Evolutionary conservation across 371 early-diverging fungal genomes (phyloP).

Genomic region (Mortierella sp.): DNA sequence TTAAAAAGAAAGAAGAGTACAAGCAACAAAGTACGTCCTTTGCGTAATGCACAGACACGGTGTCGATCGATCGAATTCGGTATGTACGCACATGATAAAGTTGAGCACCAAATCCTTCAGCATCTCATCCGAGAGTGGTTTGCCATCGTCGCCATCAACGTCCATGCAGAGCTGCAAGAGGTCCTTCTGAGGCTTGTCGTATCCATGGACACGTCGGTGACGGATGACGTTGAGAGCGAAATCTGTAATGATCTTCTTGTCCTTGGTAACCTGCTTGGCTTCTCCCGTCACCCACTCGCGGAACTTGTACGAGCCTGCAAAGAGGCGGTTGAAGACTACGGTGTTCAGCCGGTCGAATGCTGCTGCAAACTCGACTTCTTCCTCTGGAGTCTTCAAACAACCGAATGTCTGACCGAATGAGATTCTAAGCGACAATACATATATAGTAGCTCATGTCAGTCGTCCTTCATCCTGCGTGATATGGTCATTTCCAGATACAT

Average conservation of each 20-base stretch:
- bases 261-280: conserved; percentile 27
- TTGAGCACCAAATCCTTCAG: conserved; percentile 78
- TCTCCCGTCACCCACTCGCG: conserved; percentile 36
- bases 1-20: not conserved
- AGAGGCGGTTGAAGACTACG: conserved; percentile 42
- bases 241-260: conserved; percentile 41
- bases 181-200: conserved; percentile 59
- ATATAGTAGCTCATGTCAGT: not conserved
- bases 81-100: conserved; percentile 57
- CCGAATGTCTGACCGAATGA: conserved; percentile 53
- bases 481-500: not conserved
- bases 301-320: conserved; percentile 34
- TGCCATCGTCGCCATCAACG: conserved; percentile 65
- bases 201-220: conserved; percentile 33
- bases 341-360: conserved; percentile 56
- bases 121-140: conserved; percentile 64
- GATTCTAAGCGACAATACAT: conserved; percentile 14
- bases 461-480: not conserved
- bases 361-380: conserved; percentile 49
- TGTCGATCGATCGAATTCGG: not conserved
- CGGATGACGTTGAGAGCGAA: conserved; percentile 41
- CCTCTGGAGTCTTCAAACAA: conserved; percentile 31
- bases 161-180: conserved; percentile 75
- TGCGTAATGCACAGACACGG: not conserved
- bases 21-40: not conserved